A percentile compares a stretch with the other conserved stretches of the same genome.
Evolutionary conservation across 139 green algal genomes (phyloP).

Genomic region (Tetratostichococcus sp.): DNA sequence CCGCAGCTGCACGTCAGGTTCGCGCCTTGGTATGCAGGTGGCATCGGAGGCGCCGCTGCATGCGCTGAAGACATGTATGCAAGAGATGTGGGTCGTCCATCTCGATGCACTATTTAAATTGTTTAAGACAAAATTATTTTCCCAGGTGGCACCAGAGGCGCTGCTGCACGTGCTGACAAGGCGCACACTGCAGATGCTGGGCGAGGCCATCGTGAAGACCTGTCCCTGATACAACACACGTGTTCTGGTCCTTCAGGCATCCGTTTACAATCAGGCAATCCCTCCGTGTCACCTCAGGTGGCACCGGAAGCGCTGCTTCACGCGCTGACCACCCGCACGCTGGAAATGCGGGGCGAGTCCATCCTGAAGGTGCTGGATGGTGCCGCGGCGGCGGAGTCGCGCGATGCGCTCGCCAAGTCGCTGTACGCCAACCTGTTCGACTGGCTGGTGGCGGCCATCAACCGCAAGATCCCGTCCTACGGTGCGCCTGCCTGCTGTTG

Average conservation of each 20-base stretch:
- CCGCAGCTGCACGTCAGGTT: too few species aligned
- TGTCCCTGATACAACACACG: too few species aligned
- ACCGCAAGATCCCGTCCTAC: conserved; percentile 46
- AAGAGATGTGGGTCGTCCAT: too few species aligned
- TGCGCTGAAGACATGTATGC: too few species aligned
- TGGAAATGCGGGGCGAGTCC: conserved; percentile 56
- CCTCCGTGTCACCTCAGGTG: too few species aligned
- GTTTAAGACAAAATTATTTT: too few species aligned
- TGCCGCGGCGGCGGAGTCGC: conserved; percentile 57
- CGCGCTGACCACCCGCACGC: conserved; percentile 58
- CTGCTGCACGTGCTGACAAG: conserved; percentile 59
- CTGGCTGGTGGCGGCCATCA: conserved; percentile 80
- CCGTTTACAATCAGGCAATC: too few species aligned
- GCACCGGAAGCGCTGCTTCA: conserved; percentile 32
- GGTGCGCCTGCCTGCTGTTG: too few species aligned
- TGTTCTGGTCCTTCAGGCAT: too few species aligned
- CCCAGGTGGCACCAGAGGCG: conserved; percentile 23
- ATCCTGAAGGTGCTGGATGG: conserved; percentile 66
- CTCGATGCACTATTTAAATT: too few species aligned
- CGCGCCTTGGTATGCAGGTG: too few species aligned
- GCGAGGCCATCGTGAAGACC: conserved; percentile 73
- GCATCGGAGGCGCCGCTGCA: too few species aligned
- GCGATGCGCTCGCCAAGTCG: conserved; percentile 79
- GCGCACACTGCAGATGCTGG: conserved; percentile 48
- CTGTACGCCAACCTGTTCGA: conserved; percentile 84